Conservation (phyloP, 164 flowering plant genomes). For the Tetrastigma voinierianum region DNA sequence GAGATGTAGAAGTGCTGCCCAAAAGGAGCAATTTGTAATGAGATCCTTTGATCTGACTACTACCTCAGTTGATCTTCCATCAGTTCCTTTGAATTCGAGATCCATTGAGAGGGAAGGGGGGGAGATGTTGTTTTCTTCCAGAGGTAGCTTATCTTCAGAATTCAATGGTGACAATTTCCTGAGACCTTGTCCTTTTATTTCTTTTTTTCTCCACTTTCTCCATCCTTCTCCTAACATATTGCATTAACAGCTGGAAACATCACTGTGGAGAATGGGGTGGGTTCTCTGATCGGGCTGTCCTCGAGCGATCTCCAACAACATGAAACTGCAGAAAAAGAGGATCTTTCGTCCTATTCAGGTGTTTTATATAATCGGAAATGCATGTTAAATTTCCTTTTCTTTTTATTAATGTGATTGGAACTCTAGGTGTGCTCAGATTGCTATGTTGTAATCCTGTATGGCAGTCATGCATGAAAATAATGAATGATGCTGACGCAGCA, state of each 20-base stretch:
- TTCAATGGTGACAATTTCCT: conserved; percentile 22
- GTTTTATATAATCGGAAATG: not conserved
- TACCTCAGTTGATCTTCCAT: not conserved
- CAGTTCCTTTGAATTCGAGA: not conserved
- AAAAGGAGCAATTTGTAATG: conserved; percentile 7
- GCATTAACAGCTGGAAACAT: conserved; percentile 14
- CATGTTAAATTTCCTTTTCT: not conserved
- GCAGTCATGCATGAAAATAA: not conserved
- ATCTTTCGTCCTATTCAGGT: conserved; percentile 10
- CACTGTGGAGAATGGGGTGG: conserved; percentile 1
- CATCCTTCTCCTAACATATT: conserved; percentile 5
- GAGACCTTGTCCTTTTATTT: not conserved
- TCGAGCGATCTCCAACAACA: not conserved
- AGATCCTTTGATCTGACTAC: conserved; percentile 4
- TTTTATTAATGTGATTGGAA: not conserved
- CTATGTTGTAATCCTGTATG: not conserved
- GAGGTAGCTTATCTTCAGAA: conserved; percentile 11
- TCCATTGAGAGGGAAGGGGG: not conserved
- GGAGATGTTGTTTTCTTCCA: conserved; percentile 3
- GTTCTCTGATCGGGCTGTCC: conserved; percentile 7
- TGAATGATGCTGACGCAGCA: no score
- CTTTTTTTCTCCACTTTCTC: conserved; percentile 1
- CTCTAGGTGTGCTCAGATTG: not conserved
- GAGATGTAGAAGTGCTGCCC: conserved; percentile 5
- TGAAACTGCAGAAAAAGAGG: conserved; percentile 5